These are phyloP conservation scores for Tetrapisispora namnaoensis DNA, from an alignment of 805 yeast genomes.

Conservation along the genomic window DNA sequence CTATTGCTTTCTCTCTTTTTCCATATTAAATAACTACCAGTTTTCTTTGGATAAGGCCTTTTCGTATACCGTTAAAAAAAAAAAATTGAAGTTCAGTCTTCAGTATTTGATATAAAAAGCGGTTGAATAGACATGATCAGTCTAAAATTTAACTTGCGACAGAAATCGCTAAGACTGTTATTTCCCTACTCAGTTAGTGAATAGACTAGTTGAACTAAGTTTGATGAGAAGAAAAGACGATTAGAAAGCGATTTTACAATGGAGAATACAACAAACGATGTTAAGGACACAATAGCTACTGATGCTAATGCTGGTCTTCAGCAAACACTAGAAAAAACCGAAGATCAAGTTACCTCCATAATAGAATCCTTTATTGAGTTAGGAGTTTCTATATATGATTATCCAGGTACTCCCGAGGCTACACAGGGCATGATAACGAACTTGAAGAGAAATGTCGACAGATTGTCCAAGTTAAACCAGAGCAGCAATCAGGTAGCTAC, in stretches of 20 bases:
- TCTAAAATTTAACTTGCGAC: no score
- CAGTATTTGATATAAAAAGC: no score
- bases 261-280: not conserved
- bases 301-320: not conserved
- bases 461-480: constrained; percentile 29
- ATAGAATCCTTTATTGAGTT: constrained; percentile 79
- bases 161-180: no score
- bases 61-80: no score
- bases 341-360: constrained; percentile 36
- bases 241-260: not conserved
- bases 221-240: not conserved
- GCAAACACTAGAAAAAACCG: constrained; percentile 20
- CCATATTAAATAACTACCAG: no score
- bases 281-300: not conserved
- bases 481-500: constrained; percentile 25
- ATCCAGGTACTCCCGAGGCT: constrained; percentile 79
- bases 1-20: no score
- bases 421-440: constrained; percentile 41
- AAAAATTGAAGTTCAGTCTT: no score
- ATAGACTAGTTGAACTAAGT: no score
- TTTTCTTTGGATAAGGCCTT: no score
- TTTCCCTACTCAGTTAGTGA: no score
- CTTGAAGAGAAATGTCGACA: constrained; percentile 34
- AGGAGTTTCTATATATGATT: constrained; percentile 89
- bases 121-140: no score